These are phyloP conservation scores for Quercus lobata DNA, from an alignment of 331 rosid species.

Conservation along the genomic window DNA sequence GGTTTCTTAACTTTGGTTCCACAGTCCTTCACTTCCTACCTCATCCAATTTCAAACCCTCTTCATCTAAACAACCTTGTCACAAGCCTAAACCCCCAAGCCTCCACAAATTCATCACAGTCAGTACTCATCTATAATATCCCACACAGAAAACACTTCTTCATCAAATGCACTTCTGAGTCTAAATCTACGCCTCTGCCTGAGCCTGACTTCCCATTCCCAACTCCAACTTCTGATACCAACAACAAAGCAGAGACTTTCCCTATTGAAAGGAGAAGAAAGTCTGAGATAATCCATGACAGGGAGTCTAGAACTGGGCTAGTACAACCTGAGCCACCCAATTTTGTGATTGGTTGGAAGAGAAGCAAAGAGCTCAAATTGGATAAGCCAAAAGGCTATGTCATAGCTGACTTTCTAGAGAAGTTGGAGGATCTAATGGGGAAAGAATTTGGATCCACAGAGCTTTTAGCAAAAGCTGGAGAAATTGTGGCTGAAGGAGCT, in stretches of 20 bases:
- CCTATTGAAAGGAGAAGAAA: conserved; percentile 71
- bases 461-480: conserved; percentile 63
- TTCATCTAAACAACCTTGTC: conserved; percentile 5
- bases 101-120: conserved; percentile 17
- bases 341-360: conserved; percentile 84
- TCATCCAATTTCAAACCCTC: conserved; percentile 6
- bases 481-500: conserved; percentile 76
- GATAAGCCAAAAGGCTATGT: conserved; percentile 77
- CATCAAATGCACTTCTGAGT: conserved; percentile 29
- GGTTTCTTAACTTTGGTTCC: conserved; percentile 9
- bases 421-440: conserved; percentile 64
- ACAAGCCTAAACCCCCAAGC: conserved; percentile 17
- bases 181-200: conserved; percentile 10
- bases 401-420: conserved; percentile 72
- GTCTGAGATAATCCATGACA: conserved; percentile 55
- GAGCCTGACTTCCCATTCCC: conserved; percentile 39
- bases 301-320: conserved; percentile 31
- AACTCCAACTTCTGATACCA: conserved; percentile 38
- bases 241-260: conserved; percentile 51
- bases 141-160: conserved; percentile 27
- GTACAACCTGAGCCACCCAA: conserved; percentile 56
- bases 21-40: conserved; percentile 33
- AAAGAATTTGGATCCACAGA: conserved; percentile 67
- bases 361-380: conserved; percentile 58
- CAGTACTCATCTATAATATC: background rate